Evolutionary conservation across 1,284 basidiomycete genomes (phyloP), one percentile per base, ranked within the genome.

Genomic region (Ustilago shanxiensis): DNA sequence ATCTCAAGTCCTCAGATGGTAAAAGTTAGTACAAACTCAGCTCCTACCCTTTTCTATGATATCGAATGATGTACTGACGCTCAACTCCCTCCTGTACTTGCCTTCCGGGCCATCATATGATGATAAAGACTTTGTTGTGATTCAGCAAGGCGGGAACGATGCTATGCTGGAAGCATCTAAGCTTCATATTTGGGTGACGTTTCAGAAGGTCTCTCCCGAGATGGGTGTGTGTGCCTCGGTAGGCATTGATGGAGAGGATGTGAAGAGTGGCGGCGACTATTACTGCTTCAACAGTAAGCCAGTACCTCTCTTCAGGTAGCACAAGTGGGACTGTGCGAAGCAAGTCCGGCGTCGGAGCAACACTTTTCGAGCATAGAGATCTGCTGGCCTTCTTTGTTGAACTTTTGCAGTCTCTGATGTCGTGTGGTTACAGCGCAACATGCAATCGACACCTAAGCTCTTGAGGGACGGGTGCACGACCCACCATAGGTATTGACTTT

Each of bases 261-360:
- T 52, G 28, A 33, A 52, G 26, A 33, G 10, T 14, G 29, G 50
- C 28, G 50, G 29, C 4, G 8, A 10, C 18, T 24, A 24, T 24
- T 52, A 52, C 14, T 52, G 29, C 50, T 52, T 18, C 50, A 31
- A 52, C 28, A 52, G 50, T 18, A 52, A 52, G 29, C 50, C 50
- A 31, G 29, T 52, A 18, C 50, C 28, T 33, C 20, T 52, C 20
- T 13, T 28, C 16, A 24, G 18, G 13, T 33, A 41, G 31, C 31
- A 5, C 5, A 16, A 16, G 13, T 7, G 37, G 2, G 14, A 16
- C 4, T 16, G 6, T 41, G 13, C 7, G 9, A 10, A 16, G 14
- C 37, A 41, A 16, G 6, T 16, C 7, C 5, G 31, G 31, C 11
- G 6, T 33, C 31, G 11, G 31, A 5, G 11, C 31, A 33, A 5